These are phyloP conservation scores for Schizosaccharomyces cryophilus DNA, from an alignment of 805 yeast species.

Conservation along the genomic window DNA sequence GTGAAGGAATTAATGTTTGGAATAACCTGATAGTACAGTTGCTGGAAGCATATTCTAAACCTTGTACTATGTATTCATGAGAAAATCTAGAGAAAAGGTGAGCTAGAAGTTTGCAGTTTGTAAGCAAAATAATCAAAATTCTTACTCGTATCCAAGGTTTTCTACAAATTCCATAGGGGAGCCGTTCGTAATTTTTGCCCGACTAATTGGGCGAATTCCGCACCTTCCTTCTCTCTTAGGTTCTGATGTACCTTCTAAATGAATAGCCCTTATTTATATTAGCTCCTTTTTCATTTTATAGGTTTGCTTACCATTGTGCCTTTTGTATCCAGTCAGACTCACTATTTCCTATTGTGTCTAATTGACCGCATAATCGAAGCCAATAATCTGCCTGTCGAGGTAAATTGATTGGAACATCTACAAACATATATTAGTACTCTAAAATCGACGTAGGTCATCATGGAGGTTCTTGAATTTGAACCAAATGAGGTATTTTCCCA, in stretches of 20 bases:
- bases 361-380: not conserved
- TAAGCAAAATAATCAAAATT: not conserved
- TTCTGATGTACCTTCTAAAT: not conserved
- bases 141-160: not conserved
- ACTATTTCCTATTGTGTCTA: not conserved
- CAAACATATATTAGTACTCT: not conserved
- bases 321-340: not conserved
- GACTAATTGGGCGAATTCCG: not conserved
- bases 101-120: not conserved
- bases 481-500: not conserved
- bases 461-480: not conserved
- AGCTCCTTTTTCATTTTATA: not conserved
- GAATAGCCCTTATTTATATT: not conserved
- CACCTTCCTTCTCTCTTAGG: not conserved
- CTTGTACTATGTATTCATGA: not conserved
- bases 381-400: not conserved
- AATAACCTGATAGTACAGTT: not conserved
- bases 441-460: not conserved
- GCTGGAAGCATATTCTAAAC: not conserved
- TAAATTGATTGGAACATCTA: not conserved
- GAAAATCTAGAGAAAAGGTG: not conserved
- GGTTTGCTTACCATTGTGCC: not conserved
- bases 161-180: not conserved
- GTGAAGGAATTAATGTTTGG: not conserved
- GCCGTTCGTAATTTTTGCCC: not conserved